These are phyloP conservation scores for Talaromyces nanjingensis DNA, from an alignment of 495 filamentous ascomycete genomes.

Conservation along the genomic window DNA sequence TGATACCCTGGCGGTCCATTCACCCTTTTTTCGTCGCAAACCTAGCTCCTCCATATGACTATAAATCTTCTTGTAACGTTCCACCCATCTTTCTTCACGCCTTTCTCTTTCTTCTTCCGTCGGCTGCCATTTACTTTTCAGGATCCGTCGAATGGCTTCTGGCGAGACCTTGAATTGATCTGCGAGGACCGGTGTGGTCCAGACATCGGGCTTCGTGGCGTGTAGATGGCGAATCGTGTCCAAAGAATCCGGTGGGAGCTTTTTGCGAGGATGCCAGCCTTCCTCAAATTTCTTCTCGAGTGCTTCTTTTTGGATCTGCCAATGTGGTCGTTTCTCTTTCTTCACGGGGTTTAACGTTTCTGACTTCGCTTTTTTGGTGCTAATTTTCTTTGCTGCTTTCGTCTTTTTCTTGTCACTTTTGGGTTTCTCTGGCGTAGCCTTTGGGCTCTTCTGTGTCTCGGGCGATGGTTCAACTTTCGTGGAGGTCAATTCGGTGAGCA, in stretches of 20 bases:
- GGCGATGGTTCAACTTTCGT: not conserved
- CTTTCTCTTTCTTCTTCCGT: constrained; percentile 51
- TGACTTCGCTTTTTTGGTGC: not conserved
- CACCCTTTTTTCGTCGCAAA: constrained; percentile 38
- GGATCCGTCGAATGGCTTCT: constrained; percentile 78
- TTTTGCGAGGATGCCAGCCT: constrained; percentile 76
- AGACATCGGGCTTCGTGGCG: constrained; percentile 62
- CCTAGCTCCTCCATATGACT: constrained; percentile 64
- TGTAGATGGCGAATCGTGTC: constrained; percentile 80
- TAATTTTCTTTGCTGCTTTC: not conserved
- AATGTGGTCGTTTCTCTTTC: constrained; percentile 44
- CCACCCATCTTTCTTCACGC: constrained; percentile 67
- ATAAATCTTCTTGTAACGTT: constrained; percentile 73
- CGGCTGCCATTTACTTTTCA: constrained; percentile 79
- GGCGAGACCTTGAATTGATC: constrained; percentile 75
- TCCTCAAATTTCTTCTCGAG: constrained; percentile 65
- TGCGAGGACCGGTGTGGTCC: constrained; percentile 68
- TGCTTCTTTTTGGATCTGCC: constrained; percentile 65
- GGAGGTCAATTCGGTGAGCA: not conserved
- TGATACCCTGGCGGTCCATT: constrained; percentile 16
- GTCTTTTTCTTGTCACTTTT: not conserved
- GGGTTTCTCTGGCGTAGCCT: not conserved
- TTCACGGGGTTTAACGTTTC: constrained; percentile 9
- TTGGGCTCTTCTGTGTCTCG: not conserved
- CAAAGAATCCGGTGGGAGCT: constrained; percentile 82